Base-by-base conservation (phyloP, 306 rosid genomes). In the Citrullus amarus region DNA sequence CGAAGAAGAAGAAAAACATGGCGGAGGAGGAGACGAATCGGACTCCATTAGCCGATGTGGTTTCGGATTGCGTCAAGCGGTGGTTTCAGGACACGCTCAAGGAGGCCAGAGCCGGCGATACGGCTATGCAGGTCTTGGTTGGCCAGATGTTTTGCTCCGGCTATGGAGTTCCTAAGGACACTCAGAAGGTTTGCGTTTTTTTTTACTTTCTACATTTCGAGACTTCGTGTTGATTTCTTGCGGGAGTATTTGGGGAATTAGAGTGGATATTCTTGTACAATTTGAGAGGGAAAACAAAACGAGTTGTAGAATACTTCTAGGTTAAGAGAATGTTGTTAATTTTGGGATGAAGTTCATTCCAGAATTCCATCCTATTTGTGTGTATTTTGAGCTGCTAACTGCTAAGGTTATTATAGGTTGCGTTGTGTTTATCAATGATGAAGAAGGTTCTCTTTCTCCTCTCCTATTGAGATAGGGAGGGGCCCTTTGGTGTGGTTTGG, bases 51-150 rank as follows among this genome's bases (percentile, higher is more conserved):
- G 83, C 88, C 17, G 78, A n/a, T 60, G 96, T 93, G 67, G 98
- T 93, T 4, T 83, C 93, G 13, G 92, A 91, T 62, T 93, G 98
- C 78, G 79, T 83, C 0, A 85, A 81, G 80, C 97, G 98, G 71
- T 91, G 98, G 98, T 91, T 93, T 34, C 93, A 80, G 44, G 98
- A 93, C 61, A 82, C 98, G 9, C 97, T 91, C 61, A 87, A 87
- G 85, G 96, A 90, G 86, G 97, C 98, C 2, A 90, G 79, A 78
- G 84, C 88, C 53, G 98, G 98, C 0, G 96, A 91, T 57, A 55
- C 30, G 51, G 46, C 84, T 41, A 90, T 89, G 93, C 94, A 93
- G 84, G 83, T 93, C 82, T 82, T 93, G 72, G 92, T 89, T 39
- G 93, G 88, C 3, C 94, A 93, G 79, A 93, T 93, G 97, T 90